A percentile compares a stretch with the other conserved stretches of the same genome.
Evolutionary conservation across 2,329 filamentous ascomycete genomes (phyloP).

Genomic region (Stagonosporopsis rhizophila): DNA sequence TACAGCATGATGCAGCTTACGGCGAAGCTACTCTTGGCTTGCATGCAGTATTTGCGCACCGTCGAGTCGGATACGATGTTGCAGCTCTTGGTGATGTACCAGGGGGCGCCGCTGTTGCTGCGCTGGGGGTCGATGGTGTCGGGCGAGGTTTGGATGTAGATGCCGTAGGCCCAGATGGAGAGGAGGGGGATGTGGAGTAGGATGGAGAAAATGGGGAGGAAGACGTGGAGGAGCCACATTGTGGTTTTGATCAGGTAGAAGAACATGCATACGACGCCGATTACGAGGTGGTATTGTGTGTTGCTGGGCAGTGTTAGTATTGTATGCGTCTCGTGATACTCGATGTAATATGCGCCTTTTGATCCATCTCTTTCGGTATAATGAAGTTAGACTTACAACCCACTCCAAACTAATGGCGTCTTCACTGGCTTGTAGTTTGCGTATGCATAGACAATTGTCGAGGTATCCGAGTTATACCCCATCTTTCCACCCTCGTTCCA

Average conservation of each 20-base stretch:
- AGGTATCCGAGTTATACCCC: conserved; percentile 77
- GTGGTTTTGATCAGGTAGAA: conserved; percentile 74
- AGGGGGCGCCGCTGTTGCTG: conserved; percentile 68
- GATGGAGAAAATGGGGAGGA: conserved; percentile 70
- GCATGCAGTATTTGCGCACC: conserved; percentile 65
- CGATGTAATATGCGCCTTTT: background rate
- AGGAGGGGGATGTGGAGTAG: conserved; percentile 65
- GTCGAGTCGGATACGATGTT: conserved; percentile 64
- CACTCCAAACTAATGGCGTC: conserved; percentile 75
- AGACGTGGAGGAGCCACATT: conserved; percentile 73
- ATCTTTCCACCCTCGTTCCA: conserved; percentile 76
- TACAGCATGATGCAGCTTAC: conserved; percentile 73
- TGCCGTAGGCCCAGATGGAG: conserved; percentile 69
- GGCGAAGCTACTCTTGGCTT: conserved; percentile 73
- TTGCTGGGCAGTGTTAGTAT: conserved; percentile 57
- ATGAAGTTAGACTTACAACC: conserved; percentile 63
- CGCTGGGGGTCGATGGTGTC: conserved; percentile 72
- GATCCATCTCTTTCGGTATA: background rate
- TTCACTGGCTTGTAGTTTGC: conserved; percentile 71
- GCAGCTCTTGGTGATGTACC: conserved; percentile 79
- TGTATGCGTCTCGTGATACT: background rate
- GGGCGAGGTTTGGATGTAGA: conserved; percentile 75
- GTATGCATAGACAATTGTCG: conserved; percentile 73
- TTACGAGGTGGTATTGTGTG: conserved; percentile 77
- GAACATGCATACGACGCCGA: conserved; percentile 78